These are phyloP conservation scores for Lecanicillium sp. DNA, from an alignment of 2,329 filamentous ascomycete species.

Conservation along the genomic window DNA sequence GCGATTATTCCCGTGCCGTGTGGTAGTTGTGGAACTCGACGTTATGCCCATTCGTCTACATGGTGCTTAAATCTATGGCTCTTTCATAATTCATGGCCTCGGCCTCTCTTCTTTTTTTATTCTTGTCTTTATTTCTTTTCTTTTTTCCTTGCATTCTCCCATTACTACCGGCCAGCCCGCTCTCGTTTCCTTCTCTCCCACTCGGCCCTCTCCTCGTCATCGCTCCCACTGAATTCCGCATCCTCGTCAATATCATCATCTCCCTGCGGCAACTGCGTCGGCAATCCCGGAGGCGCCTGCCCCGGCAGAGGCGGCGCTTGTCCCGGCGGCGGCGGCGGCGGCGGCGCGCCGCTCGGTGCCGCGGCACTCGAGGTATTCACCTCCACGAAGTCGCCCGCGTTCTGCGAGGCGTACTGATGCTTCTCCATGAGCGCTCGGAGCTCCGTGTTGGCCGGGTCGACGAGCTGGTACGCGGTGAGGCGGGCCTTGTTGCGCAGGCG, in stretches of 20 bases:
- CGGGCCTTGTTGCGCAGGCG: constrained; percentile 64
- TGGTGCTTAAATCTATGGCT: constrained; percentile 2
- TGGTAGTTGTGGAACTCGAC: neutral
- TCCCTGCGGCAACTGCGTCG: constrained; percentile 15
- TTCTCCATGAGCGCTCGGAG: constrained; percentile 59
- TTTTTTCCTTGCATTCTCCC: neutral
- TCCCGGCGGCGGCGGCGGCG: constrained; percentile 16
- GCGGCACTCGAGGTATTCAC: constrained; percentile 23
- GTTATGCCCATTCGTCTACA: constrained; percentile 4
- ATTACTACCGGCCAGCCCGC: constrained; percentile 25
- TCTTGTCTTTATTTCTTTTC: constrained; percentile 1
- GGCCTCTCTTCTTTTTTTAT: neutral
- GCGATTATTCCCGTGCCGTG: neutral
- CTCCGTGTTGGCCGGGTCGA: constrained; percentile 62
- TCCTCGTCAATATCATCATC: constrained; percentile 44
- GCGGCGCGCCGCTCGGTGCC: constrained; percentile 15
- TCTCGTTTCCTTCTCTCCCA: constrained; percentile 49
- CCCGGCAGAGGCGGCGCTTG: constrained; percentile 18
- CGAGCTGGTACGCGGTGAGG: constrained; percentile 64
- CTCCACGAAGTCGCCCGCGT: constrained; percentile 52
- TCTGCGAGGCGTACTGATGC: constrained; percentile 60
- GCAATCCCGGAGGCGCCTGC: constrained; percentile 2
- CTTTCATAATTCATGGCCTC: constrained; percentile 3
- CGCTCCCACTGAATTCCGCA: constrained; percentile 58
- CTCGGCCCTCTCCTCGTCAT: constrained; percentile 58